phyloP scores from a whole-genome alignment of 352 stramenopile species.

The Globisporangium sylvaticum region DNA sequence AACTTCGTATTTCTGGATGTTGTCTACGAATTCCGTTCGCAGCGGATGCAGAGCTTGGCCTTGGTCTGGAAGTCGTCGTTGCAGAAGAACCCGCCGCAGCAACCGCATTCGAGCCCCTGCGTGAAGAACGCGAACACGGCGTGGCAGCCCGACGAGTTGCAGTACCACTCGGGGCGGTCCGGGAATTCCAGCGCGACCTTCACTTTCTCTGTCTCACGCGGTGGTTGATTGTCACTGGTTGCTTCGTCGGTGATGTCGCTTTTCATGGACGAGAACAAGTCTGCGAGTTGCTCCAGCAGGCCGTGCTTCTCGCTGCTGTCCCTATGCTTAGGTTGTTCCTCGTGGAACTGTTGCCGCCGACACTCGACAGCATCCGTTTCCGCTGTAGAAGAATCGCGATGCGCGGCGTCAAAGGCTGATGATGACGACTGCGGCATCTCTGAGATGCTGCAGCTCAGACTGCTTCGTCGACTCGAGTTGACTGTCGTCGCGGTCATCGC shows the following conservation, averaged over 20 bases:
- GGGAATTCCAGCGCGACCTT: conserved; percentile 40
- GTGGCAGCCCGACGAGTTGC: conserved; percentile 57
- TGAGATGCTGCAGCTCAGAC: conserved; percentile 7
- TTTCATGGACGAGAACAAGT: conserved; percentile 2
- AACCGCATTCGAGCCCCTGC: conserved; percentile 38
- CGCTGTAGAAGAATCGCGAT: no score
- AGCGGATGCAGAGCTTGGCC: conserved; percentile 28
- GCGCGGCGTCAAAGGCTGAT: neutral
- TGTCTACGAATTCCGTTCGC: neutral
- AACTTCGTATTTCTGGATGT: neutral
- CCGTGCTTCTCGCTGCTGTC: neutral
- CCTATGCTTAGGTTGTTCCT: neutral
- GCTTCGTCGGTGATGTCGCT: neutral
- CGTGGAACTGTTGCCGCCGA: conserved; percentile 20
- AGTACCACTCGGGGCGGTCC: conserved; percentile 67
- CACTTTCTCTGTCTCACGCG: neutral
- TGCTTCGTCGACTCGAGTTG: conserved; percentile 13
- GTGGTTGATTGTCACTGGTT: neutral
- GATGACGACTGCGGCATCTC: neutral
- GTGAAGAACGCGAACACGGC: conserved; percentile 66
- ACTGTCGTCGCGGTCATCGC: conserved; percentile 10
- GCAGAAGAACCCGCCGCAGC: conserved; percentile 60
- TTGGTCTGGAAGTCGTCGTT: conserved; percentile 38
- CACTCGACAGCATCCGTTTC: no score
- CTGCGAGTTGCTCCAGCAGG: neutral